Evolutionary conservation across 2,329 filamentous ascomycete genomes (phyloP).

Genomic region (Claviceps arundinis): DNA sequence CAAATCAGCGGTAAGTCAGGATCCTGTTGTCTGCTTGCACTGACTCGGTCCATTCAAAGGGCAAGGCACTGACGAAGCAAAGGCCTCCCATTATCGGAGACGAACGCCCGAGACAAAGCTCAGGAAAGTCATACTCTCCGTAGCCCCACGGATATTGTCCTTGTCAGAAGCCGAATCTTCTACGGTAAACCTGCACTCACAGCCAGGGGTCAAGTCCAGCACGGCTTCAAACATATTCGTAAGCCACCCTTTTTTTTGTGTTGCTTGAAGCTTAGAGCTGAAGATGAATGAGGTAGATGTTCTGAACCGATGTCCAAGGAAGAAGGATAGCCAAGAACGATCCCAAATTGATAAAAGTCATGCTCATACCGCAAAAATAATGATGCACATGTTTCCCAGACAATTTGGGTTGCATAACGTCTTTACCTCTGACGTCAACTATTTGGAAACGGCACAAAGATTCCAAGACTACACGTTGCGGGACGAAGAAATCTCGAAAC

Average conservation of each 20-base stretch:
- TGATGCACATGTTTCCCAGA: constrained; percentile 88
- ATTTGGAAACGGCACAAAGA: constrained; percentile 52
- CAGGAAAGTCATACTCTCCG: constrained; percentile 4
- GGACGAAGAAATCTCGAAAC: constrained; percentile 59
- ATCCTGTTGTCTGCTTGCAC: constrained; percentile 1
- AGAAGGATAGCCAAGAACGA: not conserved
- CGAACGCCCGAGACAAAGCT: constrained; percentile 13
- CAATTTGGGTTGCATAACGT: constrained; percentile 87
- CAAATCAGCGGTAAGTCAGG: constrained; percentile 61
- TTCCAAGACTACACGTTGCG: constrained; percentile 78
- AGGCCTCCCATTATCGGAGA: constrained; percentile 39
- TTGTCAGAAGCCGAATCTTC: constrained; percentile 74
- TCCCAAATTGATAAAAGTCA: constrained; percentile 9
- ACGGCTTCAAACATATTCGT: constrained; percentile 75
- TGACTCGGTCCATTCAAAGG: not conserved
- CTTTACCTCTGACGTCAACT: constrained; percentile 61
- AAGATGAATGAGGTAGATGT: constrained; percentile 45
- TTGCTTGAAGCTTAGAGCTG: no score
- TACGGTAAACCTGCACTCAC: constrained; percentile 68
- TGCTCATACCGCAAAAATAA: constrained; percentile 50
- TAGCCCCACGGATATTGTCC: constrained; percentile 47
- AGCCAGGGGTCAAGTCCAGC: constrained; percentile 50
- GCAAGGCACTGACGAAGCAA: constrained; percentile 1
- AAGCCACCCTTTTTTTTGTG: constrained; percentile 21
- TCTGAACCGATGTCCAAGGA: constrained; percentile 52